Evolutionary conservation across 1,139 yeast genomes (phyloP), one percentile per base, ranked within the genome.

Genomic region (Magnusiomyces paraingens): DNA sequence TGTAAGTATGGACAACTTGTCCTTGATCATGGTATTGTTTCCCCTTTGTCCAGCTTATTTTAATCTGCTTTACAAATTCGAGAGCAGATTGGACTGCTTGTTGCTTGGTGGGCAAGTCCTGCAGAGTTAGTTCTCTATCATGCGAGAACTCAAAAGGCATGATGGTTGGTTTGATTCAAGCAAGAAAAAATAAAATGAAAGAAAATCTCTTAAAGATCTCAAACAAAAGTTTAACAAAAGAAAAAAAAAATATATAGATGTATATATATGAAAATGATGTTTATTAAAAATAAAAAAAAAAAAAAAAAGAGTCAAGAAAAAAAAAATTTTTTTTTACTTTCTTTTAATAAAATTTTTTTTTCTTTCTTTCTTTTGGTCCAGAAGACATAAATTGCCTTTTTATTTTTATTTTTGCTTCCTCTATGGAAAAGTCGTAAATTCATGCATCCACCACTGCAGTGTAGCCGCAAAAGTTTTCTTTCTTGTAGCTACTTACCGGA

Each of bases 1-100:
- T 66, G 61, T 69, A 76, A 0, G 79, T 73, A 32, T 72, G 69
- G 8, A 75, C 77, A 21, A 36, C 56, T 51, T 47, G 52, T 10
- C 57, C 58, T 15, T 17, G 10, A 10, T 32, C 49, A 26, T 57
- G 57, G 50, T 57, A 58, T 39, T 53, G 53, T 36, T 60, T 60
- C 36, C 66, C 64, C 54, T 58, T 58, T 26, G 53, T 54, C 66
- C 66, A 63, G n/a, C 53, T 43, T 29, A 49, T 40, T 43, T 58
- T 58, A 32, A 66, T 54, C 18, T 52, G 44, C 15, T 50, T 47
- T 15, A 60, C 58, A 42, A 67, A 58, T 35, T 58, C 59, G n/a
- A 61, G 52, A 0, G 66, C 70, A 1, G 58, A 39, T 15, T 56
- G 56, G 6, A 62, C 58, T 2, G 64, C 66, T 21, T 51, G 62